Evolutionary conservation across 2,329 filamentous ascomycete genomes (phyloP).

Genomic region (Paradendryphiella salina): DNA sequence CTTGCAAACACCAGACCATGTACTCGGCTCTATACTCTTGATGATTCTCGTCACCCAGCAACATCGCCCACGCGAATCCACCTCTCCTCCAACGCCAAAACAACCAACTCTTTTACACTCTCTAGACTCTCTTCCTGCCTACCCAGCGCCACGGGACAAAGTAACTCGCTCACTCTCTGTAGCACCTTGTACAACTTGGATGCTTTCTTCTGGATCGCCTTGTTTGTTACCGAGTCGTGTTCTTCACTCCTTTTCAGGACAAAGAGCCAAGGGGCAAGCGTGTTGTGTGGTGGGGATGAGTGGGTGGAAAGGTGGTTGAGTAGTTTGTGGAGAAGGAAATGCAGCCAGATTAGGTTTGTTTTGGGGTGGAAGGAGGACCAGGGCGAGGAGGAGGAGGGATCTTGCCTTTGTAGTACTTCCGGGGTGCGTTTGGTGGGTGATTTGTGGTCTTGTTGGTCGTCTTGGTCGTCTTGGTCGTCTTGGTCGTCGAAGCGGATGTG

Average conservation of each 20-base stretch:
- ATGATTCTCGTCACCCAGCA: no score
- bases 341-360: constrained; percentile 67
- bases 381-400: constrained; percentile 35
- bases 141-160: constrained; percentile 47
- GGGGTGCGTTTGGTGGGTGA: neutral
- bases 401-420: constrained; percentile 1
- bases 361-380: constrained; percentile 62
- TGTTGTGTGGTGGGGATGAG: constrained; percentile 13
- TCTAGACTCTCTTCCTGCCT: constrained; percentile 25
- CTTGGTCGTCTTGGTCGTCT: constrained; percentile 6
- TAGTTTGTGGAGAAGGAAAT: constrained; percentile 63
- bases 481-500: constrained; percentile 32
- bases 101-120: constrained; percentile 43
- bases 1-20: no score
- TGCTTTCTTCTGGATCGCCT: constrained; percentile 40
- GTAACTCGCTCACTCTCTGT: constrained; percentile 41
- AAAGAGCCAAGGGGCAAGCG: neutral
- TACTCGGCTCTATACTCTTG: no score
- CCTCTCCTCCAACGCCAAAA: constrained; percentile 38
- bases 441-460: constrained; percentile 1
- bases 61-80: constrained; percentile 45
- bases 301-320: constrained; percentile 46
- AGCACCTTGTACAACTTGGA: constrained; percentile 45
- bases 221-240: constrained; percentile 8
- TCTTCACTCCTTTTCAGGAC: constrained; percentile 7